Base-by-base conservation (phyloP, 116 monocot species). In the Posidonia oceanica region DNA sequence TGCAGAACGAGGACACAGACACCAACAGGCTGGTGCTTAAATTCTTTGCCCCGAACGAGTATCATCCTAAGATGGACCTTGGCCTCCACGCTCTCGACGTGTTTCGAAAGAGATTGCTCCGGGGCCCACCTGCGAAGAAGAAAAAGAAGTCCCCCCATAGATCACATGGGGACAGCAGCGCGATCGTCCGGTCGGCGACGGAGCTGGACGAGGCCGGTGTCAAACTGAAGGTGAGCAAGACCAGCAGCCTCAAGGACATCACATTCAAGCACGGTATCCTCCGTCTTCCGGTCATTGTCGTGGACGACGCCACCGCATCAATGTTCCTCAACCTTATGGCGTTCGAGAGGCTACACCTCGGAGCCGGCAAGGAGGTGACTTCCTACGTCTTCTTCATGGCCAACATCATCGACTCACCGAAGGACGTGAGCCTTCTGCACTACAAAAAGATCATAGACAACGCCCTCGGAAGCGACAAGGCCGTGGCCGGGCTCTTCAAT, bases 401-500 rank as follows among this genome's bases (percentile, higher is more conserved):
- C 82, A 84, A 73, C 78, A 80, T 93, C 72, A 75, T 89, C 74
- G 84, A 93, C 79, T 93, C 89, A 0, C 71, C 80, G 14, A 82
- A 78, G 71, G 93, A 93, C 63, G 93, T 93, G 15, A 66, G 56
- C 61, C 71, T 93, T 42, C 79, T 93, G 21, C 59, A 64, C 64
- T 59, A 71, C n/a, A 82, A 77, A 58, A 80, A 82, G 41, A 84
- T 93, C 77, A 79, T 93, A 29, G 84, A 79, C 63, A 93, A 83
- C 54, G 79, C 82, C 0, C 54, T 93, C 8, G 93, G 86, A 17
- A 93, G 85, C n/a, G n/a, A n/a, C n/a, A n/a, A n/a, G n/a, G n/a
- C n/a, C n/a, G n/a, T n/a, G n/a, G n/a, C n/a, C n/a, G 69, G 86
- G 86, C 75, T 93, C n/a, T 86, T 93, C 82, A 88, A 89, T 60